These are phyloP conservation scores for Coccomyxa sp. DNA, from an alignment of 139 green algal genomes.

Conservation along the genomic window DNA sequence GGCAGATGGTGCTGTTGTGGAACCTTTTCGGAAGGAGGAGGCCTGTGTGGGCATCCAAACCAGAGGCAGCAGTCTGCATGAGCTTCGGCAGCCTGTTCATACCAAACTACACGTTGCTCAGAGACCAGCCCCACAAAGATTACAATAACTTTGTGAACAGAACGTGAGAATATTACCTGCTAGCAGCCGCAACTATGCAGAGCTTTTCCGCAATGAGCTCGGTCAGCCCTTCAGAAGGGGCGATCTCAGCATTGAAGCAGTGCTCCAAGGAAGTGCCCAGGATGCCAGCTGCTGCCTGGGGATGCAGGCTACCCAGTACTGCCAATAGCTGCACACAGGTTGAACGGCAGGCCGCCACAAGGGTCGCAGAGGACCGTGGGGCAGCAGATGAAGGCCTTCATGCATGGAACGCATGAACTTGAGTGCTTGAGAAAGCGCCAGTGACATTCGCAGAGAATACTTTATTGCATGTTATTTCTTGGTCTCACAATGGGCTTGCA, in stretches of 20 bases:
- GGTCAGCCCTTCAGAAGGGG: neutral
- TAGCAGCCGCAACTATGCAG: neutral
- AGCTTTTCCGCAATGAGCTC: neutral
- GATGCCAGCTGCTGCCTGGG: neutral
- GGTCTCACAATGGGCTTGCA: neutral
- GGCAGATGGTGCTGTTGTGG: neutral
- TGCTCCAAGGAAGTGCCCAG: neutral
- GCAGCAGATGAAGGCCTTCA: constrained; percentile 13
- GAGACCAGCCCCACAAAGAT: too few species aligned
- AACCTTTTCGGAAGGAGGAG: neutral
- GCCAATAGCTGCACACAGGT: constrained; percentile 4
- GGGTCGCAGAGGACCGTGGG: neutral
- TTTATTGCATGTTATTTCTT: too few species aligned
- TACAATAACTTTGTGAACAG: too few species aligned
- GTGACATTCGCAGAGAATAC: neutral
- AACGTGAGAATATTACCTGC: neutral
- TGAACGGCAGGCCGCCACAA: neutral
- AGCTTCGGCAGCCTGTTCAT: neutral
- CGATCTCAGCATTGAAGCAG: neutral
- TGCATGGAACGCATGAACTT: neutral
- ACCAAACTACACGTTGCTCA: too few species aligned
- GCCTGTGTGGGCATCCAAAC: neutral
- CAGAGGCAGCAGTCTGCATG: constrained; percentile 1
- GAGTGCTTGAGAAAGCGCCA: neutral
- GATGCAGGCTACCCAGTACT: constrained; percentile 6